These are phyloP conservation scores for Phanerodontia chrysosporium DNA, from an alignment of 768 basidiomycete species.

Conservation along the genomic window DNA sequence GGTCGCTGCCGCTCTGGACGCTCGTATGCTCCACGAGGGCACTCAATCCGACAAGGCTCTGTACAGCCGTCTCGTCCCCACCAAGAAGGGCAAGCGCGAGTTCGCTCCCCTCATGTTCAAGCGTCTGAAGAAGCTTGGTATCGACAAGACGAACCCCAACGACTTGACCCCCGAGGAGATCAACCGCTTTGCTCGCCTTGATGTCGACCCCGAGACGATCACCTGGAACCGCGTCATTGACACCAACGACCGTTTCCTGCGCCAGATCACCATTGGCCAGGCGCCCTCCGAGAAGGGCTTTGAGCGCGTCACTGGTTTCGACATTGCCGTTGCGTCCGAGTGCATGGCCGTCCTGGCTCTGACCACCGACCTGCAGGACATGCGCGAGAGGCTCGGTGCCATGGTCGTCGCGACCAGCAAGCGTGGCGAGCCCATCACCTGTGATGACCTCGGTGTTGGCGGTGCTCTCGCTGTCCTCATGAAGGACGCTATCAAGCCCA, in stretches of 20 bases:
- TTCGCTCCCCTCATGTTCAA: constrained; percentile 97
- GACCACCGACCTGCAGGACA: constrained; percentile 82
- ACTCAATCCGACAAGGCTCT: constrained; percentile 95
- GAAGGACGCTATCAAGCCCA: constrained; percentile 99
- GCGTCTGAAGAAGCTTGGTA: constrained; percentile 91
- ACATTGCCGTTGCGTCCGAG: constrained; percentile 96
- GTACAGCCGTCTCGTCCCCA: constrained; percentile 86
- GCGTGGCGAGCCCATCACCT: constrained; percentile 86
- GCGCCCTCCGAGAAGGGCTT: constrained; percentile 86
- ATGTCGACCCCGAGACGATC: constrained; percentile 86
- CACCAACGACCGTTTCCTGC: constrained; percentile 94
- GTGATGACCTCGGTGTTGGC: constrained; percentile 93
- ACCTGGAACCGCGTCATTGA: constrained; percentile 98
- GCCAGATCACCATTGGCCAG: constrained; percentile 91
- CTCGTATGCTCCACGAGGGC: constrained; percentile 95
- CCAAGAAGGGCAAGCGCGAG: constrained; percentile 90
- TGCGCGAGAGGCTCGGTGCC: constrained; percentile 86
- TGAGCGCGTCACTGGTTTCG: constrained; percentile 87
- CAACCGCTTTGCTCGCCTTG: constrained; percentile 83
- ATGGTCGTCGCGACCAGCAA: constrained; percentile 98
- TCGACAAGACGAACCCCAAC: constrained; percentile 89
- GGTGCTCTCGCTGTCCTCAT: constrained; percentile 95
- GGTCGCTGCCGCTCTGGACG: constrained; percentile 92
- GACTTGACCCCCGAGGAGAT: constrained; percentile 92
- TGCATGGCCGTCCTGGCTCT: constrained; percentile 97